Evolutionary conservation across 176 grass and related monocot species (phyloP).

Genomic region (Urochloa ruziziensis): DNA sequence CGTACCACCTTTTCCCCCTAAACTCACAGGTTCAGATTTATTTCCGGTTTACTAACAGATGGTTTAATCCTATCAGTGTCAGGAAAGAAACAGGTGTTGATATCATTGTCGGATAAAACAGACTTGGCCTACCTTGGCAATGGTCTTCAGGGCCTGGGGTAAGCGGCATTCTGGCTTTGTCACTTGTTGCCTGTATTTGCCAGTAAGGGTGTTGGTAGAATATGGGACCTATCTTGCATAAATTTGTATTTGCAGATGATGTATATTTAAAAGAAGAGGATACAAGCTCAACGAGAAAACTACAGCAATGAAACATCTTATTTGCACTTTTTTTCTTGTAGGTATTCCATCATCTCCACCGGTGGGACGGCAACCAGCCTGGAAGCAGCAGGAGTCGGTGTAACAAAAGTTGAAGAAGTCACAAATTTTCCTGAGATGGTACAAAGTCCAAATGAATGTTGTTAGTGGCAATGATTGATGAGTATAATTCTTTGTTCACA

Average conservation of each 20-base stretch:
- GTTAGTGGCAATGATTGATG: neutral
- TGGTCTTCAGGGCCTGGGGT: constrained; percentile 68
- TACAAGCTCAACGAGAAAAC: neutral
- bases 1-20: neutral
- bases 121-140: constrained; percentile 59
- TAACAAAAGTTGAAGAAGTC: constrained; percentile 91
- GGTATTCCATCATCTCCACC: constrained; percentile 84
- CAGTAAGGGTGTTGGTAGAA: neutral
- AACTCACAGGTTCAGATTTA: neutral
- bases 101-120: constrained; percentile 67
- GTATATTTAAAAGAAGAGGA: neutral
- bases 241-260: neutral
- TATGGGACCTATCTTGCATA: neutral
- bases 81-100: constrained; percentile 59
- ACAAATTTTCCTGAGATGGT: constrained; percentile 99
- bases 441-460: neutral
- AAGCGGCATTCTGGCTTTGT: neutral
- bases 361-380: constrained; percentile 83
- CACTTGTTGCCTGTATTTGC: neutral
- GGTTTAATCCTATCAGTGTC: neutral
- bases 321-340: constrained; percentile 15
- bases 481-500: neutral
- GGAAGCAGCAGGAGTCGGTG: constrained; percentile 76
- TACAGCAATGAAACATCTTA: neutral
- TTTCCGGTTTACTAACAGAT: neutral